Percentiles rank a stretch among this genome's conserved stretches.
These are phyloP conservation scores for Citrus maxima DNA, from an alignment of 345 rosid genomes.

Conservation along the genomic window DNA sequence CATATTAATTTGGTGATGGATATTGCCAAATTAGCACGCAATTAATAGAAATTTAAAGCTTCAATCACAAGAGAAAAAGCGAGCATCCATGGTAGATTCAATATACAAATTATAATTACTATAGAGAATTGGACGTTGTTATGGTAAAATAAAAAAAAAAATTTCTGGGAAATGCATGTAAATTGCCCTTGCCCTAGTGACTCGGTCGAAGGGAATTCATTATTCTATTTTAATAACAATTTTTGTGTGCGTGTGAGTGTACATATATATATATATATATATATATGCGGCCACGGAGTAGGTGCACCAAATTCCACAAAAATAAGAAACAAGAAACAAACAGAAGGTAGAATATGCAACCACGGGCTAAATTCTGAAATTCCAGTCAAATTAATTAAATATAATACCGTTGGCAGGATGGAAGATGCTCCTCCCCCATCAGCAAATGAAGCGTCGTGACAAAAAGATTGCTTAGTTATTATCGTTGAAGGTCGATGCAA, in stretches of 20 bases:
- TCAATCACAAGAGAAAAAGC: background rate
- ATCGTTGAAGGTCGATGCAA: constrained; percentile 43
- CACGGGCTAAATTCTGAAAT: constrained; percentile 28
- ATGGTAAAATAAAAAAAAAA: no score
- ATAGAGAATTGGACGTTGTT: background rate
- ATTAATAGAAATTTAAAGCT: background rate
- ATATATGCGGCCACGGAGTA: no score
- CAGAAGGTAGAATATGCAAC: constrained; percentile 33
- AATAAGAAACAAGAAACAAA: constrained; percentile 40
- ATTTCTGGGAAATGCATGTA: no score
- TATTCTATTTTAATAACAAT: background rate
- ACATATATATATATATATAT: no score
- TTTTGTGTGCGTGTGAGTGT: background rate
- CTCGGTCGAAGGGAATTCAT: background rate
- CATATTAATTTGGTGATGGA: background rate
- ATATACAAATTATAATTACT: no score
- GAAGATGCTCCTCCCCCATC: constrained; percentile 7
- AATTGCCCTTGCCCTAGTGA: background rate
- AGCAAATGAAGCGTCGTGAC: background rate
- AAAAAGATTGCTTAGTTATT: constrained; percentile 27
- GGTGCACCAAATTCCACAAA: background rate
- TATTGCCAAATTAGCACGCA: background rate
- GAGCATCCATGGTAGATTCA: background rate
- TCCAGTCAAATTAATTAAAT: constrained; percentile 27
- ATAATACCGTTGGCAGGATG: background rate